Conservation (phyloP, 179 eudicot species). For the Camellia oleifera region DNA sequence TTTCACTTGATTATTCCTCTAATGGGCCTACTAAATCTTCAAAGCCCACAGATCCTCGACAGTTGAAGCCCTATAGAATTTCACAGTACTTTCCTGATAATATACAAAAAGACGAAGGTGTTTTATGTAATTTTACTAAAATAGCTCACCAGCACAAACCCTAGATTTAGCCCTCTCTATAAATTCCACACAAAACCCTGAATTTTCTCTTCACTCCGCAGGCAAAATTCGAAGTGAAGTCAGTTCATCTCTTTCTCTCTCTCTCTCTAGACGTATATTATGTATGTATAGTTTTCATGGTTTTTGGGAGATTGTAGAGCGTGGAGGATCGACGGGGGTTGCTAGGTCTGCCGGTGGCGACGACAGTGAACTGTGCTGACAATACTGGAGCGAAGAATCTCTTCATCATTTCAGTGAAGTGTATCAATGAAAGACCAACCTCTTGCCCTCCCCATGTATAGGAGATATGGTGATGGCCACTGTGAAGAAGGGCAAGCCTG, state of each 20-base stretch:
- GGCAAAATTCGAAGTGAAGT: constrained; percentile 20
- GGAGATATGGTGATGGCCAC: constrained; percentile 89
- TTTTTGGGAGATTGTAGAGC: constrained; percentile 30
- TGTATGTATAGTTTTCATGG: neutral
- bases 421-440: constrained; percentile 67
- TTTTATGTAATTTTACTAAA: neutral
- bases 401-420: constrained; percentile 75
- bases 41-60: neutral
- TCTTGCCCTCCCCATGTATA: constrained; percentile 75
- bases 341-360: constrained; percentile 87
- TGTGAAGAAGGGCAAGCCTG: constrained; percentile 84
- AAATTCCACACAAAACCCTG: constrained; percentile 14
- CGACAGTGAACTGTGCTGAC: constrained; percentile 71
- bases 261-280: no score
- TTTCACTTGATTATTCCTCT: no score
- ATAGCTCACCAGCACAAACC: neutral
- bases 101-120: neutral
- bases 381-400: constrained; percentile 71
- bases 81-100: neutral
- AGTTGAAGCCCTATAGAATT: neutral
- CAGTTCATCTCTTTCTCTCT: neutral
- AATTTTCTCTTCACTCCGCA: neutral
- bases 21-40: neutral
- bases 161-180: neutral
- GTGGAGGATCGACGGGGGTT: constrained; percentile 87